Conservation (phyloP, 495 filamentous ascomycete species). For the Parathielavia appendiculata region DNA sequence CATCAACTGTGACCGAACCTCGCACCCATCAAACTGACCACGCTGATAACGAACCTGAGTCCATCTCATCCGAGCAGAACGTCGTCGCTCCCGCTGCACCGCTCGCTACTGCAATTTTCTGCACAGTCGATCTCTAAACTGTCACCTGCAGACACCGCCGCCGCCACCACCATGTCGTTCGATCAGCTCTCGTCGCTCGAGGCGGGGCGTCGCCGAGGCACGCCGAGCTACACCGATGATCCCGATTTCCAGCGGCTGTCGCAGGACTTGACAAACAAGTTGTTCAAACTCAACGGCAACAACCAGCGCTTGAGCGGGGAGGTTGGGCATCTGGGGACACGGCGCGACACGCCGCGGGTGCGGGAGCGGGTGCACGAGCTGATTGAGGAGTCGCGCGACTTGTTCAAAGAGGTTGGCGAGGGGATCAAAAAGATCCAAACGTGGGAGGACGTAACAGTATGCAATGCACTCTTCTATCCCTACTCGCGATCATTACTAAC, state of each 20-base stretch:
- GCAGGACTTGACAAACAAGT: constrained; percentile 71
- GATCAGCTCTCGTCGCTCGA: constrained; percentile 79
- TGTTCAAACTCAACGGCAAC: constrained; percentile 83
- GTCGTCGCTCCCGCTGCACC: too few relatives aligned
- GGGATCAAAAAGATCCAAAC: constrained; percentile 84
- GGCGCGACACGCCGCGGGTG: constrained; percentile 83
- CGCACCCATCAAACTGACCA: not conserved
- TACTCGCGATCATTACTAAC: not conserved
- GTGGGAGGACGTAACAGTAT: constrained; percentile 89
- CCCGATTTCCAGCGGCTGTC: constrained; percentile 84
- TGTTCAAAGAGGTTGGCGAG: constrained; percentile 92
- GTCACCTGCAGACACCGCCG: not conserved
- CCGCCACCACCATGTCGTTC: constrained; percentile 67
- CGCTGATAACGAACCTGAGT: not conserved
- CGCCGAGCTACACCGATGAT: constrained; percentile 76
- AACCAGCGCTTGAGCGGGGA: constrained; percentile 75
- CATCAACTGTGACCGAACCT: constrained; percentile 2
- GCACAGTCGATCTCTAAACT: not conserved
- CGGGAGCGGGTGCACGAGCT: constrained; percentile 83
- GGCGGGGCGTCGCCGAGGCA: constrained; percentile 46
- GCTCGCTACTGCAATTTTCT: constrained; percentile 3
- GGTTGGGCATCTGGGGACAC: constrained; percentile 78
- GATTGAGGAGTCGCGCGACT: constrained; percentile 73
- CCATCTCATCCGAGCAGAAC: too few relatives aligned
- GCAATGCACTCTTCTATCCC: constrained; percentile 22